A percentile compares a stretch with the other conserved stretches of the same genome.
Conservation (phyloP, 2,329 filamentous ascomycete species). For the Microdochium paspali region DNA sequence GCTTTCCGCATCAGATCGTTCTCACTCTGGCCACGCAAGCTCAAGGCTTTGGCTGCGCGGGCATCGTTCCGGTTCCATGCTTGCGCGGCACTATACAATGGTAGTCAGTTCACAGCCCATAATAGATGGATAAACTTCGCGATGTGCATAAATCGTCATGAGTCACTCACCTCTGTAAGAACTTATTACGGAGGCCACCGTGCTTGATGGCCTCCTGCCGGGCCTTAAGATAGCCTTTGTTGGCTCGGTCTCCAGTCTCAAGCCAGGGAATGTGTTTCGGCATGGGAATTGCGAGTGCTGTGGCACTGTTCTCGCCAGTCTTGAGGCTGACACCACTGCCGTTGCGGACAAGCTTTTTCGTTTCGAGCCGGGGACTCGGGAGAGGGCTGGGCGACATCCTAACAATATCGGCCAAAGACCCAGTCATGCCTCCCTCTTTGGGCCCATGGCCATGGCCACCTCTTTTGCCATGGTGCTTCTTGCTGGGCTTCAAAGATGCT, state of each 20-base stretch:
- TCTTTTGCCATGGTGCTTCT: conserved; percentile 90
- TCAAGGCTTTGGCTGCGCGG: conserved; percentile 88
- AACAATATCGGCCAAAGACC: conserved; percentile 85
- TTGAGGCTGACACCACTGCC: conserved; percentile 56
- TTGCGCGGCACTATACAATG: conserved; percentile 66
- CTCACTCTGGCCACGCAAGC: conserved; percentile 88
- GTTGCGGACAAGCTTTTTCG: conserved; percentile 51
- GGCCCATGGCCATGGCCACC: conserved; percentile 66
- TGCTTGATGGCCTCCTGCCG: conserved; percentile 96
- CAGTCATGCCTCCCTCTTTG: conserved; percentile 60
- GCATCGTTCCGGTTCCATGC: conserved; percentile 98
- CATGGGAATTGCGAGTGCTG: conserved; percentile 73
- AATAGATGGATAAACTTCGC: no score
- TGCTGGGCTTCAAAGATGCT: conserved; percentile 62
- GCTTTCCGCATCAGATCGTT: conserved; percentile 97
- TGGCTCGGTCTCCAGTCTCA: conserved; percentile 82
- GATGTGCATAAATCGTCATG: no score
- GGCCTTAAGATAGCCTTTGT: conserved; percentile 90
- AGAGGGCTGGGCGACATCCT: conserved; percentile 88
- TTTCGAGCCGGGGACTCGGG: conserved; percentile 48
- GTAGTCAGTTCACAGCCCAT: no score
- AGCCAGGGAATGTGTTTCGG: conserved; percentile 95
- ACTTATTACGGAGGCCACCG: conserved; percentile 92
- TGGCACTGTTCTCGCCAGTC: conserved; percentile 67
- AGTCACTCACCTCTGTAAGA: conserved; percentile 71